A percentile compares a stretch with the other conserved stretches of the same genome.
phyloP scores from a whole-genome alignment of 192 early-diverging fungal genomes.

The Entomortierella parvispora region DNA sequence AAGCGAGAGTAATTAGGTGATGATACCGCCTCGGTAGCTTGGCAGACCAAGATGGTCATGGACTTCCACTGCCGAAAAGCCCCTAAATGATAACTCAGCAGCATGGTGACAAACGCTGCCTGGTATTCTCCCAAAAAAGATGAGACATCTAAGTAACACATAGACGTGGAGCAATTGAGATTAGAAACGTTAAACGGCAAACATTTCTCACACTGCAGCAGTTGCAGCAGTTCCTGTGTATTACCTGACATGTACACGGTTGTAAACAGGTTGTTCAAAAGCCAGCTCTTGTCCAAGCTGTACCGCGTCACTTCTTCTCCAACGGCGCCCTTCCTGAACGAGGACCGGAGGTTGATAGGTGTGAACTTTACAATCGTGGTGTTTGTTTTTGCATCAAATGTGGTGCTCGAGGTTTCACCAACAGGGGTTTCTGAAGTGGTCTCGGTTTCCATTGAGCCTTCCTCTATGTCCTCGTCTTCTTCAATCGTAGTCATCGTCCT shows the following conservation, averaged over 20 bases:
- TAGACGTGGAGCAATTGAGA: conserved; percentile 71
- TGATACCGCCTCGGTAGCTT: conserved; percentile 23
- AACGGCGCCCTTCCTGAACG: conserved; percentile 79
- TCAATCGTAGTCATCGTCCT: conserved; percentile 20
- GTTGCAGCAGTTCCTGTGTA: too few species aligned
- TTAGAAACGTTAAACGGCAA: conserved; percentile 79
- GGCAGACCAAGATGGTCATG: conserved; percentile 68
- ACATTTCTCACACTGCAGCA: too few species aligned
- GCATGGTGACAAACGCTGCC: conserved; percentile 77
- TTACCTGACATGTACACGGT: conserved; percentile 58
- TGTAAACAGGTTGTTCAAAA: conserved; percentile 67
- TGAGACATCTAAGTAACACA: conserved; percentile 57
- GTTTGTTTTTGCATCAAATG: neutral
- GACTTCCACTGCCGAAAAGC: conserved; percentile 62
- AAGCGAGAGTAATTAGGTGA: conserved; percentile 24
- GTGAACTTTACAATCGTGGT: conserved; percentile 67
- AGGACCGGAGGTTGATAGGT: conserved; percentile 80
- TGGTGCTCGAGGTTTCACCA: too few species aligned
- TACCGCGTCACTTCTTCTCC: conserved; percentile 77
- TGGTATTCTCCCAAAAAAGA: conserved; percentile 70
- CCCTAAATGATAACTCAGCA: conserved; percentile 40
- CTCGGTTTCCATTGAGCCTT: neutral
- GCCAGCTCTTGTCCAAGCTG: conserved; percentile 91
- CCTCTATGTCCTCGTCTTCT: conserved; percentile 21
- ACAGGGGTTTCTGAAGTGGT: neutral